These are phyloP conservation scores for Xylariomycetidae sp. DNA, from an alignment of 2,329 filamentous ascomycete genomes.

Conservation along the genomic window DNA sequence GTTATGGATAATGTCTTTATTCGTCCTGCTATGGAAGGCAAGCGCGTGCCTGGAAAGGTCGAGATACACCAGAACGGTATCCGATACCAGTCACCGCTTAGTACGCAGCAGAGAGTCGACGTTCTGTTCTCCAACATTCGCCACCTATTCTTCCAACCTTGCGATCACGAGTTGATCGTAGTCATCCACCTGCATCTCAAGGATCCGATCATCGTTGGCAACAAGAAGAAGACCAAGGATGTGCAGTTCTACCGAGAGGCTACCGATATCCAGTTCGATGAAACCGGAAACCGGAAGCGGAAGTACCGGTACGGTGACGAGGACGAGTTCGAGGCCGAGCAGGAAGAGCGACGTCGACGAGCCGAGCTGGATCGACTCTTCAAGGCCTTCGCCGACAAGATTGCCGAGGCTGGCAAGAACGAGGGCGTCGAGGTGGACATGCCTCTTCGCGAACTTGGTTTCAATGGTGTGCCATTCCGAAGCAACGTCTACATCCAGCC, in stretches of 20 bases:
- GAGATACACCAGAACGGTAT: constrained; percentile 99
- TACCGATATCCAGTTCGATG: constrained; percentile 97
- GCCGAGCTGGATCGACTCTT: constrained; percentile 94
- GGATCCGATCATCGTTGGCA: constrained; percentile 95
- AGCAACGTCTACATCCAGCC: constrained; percentile 95
- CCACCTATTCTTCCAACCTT: constrained; percentile 98
- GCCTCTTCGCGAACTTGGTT: constrained; percentile 91
- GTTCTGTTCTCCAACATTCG: constrained; percentile 97
- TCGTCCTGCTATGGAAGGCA: constrained; percentile 90
- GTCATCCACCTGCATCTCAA: constrained; percentile 97
- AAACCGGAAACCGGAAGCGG: constrained; percentile 95
- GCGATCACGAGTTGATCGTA: constrained; percentile 91
- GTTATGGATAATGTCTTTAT: constrained; percentile 94
- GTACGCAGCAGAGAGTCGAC: constrained; percentile 78
- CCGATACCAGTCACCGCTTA: constrained; percentile 78
- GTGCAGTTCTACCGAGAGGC: constrained; percentile 98
- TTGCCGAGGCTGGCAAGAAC: constrained; percentile 87
- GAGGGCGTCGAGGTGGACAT: constrained; percentile 92
- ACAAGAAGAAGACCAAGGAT: constrained; percentile 96
- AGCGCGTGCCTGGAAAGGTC: constrained; percentile 90
- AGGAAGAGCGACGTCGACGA: constrained; percentile 86
- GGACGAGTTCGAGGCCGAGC: constrained; percentile 97
- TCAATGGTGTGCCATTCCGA: constrained; percentile 92
- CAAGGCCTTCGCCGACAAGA: constrained; percentile 94
- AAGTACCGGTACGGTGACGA: constrained; percentile 98